A percentile compares a stretch with the other conserved stretches of the same genome.
phyloP scores from a whole-genome alignment of 2,329 filamentous ascomycete genomes.

The Sarocladiaceae sp. region DNA sequence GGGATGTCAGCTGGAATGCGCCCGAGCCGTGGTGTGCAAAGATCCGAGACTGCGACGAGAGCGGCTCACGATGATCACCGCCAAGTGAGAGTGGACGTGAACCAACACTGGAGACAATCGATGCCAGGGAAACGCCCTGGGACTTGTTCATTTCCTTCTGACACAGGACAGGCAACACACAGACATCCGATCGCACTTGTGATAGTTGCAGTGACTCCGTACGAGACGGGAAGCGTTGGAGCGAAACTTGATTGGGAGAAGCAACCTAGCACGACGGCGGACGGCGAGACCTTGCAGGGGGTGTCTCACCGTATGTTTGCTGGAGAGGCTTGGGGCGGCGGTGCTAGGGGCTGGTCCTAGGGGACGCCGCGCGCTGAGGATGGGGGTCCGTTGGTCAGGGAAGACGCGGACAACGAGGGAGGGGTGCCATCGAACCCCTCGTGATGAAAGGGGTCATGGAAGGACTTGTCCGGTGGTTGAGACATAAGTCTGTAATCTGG shows the following conservation, averaged over 20 bases:
- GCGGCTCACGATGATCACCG: neutral
- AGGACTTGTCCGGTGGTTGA: neutral
- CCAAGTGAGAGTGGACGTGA: neutral
- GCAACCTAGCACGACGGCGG: conserved; percentile 6
- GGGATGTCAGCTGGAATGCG: conserved; percentile 5
- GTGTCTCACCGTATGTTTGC: conserved; percentile 8
- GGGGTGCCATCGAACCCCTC: conserved; percentile 4
- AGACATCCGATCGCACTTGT: too few species aligned
- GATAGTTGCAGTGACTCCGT: too few species aligned
- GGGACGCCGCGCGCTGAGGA: conserved; percentile 7
- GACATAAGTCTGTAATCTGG: too few species aligned
- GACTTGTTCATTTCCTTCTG: conserved; percentile 8
- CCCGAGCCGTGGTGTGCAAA: neutral
- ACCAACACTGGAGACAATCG: too few species aligned
- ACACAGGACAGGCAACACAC: too few species aligned
- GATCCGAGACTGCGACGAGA: neutral
- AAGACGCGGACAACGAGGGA: too few species aligned
- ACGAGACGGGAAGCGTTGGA: too few species aligned
- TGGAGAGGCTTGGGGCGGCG: too few species aligned
- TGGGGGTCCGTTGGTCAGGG: conserved; percentile 4
- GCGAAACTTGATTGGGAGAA: too few species aligned
- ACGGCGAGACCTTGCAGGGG: conserved; percentile 6
- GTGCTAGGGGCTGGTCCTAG: conserved; percentile 3
- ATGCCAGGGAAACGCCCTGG: too few species aligned
- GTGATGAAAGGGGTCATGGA: conserved; percentile 5